These are phyloP conservation scores for Toxoplasma gondii DNA, from an alignment of 169 alveolate species.

Conservation along the genomic window DNA sequence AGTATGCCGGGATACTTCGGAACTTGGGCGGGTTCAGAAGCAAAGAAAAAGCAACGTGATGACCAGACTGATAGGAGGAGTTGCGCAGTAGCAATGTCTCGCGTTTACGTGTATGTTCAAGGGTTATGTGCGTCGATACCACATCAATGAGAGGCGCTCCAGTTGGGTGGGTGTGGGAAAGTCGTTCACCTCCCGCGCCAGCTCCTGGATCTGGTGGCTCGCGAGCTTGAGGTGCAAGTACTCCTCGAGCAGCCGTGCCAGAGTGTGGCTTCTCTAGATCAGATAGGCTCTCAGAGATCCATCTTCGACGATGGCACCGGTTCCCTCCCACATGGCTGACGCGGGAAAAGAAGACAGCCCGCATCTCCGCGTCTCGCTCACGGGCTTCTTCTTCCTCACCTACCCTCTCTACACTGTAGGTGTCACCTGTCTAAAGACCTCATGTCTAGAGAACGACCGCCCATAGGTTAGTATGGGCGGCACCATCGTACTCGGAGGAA, in stretches of 20 bases:
- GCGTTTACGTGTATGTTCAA: no score
- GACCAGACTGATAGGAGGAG: no score
- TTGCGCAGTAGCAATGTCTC: no score
- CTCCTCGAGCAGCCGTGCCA: not conserved
- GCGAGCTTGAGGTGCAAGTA: not conserved
- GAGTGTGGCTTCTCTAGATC: not conserved
- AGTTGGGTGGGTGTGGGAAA: no score
- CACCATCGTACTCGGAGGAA: not conserved
- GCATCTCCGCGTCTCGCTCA: conserved; percentile 20
- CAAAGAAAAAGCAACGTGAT: no score
- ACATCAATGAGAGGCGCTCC: no score
- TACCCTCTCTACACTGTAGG: conserved; percentile 33
- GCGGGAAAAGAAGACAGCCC: not conserved
- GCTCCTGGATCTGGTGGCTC: not conserved
- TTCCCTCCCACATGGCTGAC: not conserved
- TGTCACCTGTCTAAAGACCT: no score
- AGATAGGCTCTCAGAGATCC: not conserved
- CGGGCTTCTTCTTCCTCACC: conserved; percentile 36
- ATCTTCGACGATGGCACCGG: not conserved
- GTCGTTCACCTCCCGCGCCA: no score
- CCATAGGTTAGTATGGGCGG: not conserved
- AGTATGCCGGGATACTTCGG: no score
- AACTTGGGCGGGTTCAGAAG: no score
- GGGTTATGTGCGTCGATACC: no score
- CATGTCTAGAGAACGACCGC: not conserved